Conservation (phyloP, 331 rosid genomes). For the Quercus phellos region DNA sequence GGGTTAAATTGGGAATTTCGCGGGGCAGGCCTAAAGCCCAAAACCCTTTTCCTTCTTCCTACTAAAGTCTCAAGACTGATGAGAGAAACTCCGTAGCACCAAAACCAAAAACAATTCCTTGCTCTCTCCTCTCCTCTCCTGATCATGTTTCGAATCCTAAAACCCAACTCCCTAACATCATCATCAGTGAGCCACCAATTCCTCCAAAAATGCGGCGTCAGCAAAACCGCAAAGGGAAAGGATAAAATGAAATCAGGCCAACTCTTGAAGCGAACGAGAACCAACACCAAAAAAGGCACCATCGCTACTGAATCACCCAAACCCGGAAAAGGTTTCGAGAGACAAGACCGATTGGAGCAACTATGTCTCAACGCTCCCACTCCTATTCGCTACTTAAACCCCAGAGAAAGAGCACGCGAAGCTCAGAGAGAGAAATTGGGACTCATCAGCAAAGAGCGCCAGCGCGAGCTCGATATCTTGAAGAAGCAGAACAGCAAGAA, state of each 20-base stretch:
- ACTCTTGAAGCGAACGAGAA: conserved; percentile 55
- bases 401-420: conserved; percentile 54
- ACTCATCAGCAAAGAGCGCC: conserved; percentile 74
- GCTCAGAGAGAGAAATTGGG: conserved; percentile 75
- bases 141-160: too few species aligned
- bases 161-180: neutral
- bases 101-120: too few species aligned
- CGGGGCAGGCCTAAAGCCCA: too few species aligned
- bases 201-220: conserved; percentile 60
- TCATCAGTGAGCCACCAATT: conserved; percentile 36
- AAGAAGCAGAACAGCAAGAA: conserved; percentile 42
- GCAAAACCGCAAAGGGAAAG: conserved; percentile 87
- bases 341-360: conserved; percentile 44
- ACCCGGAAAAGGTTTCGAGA: conserved; percentile 31
- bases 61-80: too few species aligned
- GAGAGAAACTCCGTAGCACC: too few species aligned
- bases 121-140: too few species aligned
- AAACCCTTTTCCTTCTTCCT: too few species aligned
- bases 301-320: conserved; percentile 9
- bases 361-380: conserved; percentile 78
- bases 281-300: conserved; percentile 41
- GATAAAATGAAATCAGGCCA: conserved; percentile 50
- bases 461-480: conserved; percentile 69
- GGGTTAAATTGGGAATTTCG: too few species aligned
- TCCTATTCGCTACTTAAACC: conserved; percentile 53